Conservation (phyloP, 306 rosid genomes). For the Acacia confusa region DNA sequence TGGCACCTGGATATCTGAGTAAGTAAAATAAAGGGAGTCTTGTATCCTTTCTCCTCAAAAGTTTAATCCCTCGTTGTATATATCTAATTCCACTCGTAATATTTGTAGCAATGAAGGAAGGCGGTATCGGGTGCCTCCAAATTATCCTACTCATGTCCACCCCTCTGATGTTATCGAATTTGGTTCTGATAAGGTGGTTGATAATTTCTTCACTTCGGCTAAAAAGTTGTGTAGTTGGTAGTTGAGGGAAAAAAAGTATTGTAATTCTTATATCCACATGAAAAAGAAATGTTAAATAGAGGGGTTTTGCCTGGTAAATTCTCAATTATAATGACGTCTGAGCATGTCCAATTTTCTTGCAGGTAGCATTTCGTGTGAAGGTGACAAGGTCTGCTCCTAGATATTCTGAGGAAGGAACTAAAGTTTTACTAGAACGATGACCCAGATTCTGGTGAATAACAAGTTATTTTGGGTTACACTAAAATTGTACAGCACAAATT, state of each 20-base stretch:
- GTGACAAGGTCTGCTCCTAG: conserved; percentile 51
- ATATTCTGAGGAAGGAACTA: conserved; percentile 32
- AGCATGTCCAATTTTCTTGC: conserved; percentile 27
- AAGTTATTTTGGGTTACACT: conserved; percentile 9
- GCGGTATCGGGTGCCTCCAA: conserved; percentile 53
- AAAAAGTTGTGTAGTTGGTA: conserved; percentile 1
- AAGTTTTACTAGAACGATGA: conserved; percentile 43
- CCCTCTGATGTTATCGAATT: conserved; percentile 69
- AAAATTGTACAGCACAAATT: conserved; percentile 57
- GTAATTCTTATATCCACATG: neutral
- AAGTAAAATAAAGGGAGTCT: conserved; percentile 38
- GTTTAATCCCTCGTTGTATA: neutral
- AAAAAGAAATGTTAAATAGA: neutral
- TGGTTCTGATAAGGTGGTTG: conserved; percentile 76
- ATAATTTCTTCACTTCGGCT: neutral
- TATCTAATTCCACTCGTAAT: neutral
- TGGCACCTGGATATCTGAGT: conserved; percentile 91
- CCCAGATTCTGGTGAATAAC: neutral
- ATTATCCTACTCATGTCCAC: conserved; percentile 63
- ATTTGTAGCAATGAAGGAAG: conserved; percentile 72
- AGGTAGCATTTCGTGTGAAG: conserved; percentile 83
- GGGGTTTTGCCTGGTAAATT: neutral
- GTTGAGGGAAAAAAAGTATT: neutral
- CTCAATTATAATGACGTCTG: neutral
- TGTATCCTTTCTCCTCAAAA: neutral